A percentile compares a stretch with the other conserved stretches of the same genome.
Conservation (phyloP, 805 yeast genomes). For the Metschnikowia lochheadii region DNA sequence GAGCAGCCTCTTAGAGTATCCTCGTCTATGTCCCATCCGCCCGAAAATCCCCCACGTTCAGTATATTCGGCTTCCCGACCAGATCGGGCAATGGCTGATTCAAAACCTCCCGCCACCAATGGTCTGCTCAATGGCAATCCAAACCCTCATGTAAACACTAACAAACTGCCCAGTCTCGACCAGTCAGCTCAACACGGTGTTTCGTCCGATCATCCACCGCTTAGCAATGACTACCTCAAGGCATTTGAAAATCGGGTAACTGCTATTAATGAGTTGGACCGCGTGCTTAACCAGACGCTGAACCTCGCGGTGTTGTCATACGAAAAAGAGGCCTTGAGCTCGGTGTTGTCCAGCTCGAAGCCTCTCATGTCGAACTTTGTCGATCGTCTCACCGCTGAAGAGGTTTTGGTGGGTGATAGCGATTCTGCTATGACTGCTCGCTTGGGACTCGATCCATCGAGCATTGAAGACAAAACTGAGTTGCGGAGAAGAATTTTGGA, state of each 20-base stretch:
- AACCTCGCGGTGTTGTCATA: constrained; percentile 19
- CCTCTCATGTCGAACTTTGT: constrained; percentile 29
- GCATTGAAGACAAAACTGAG: not conserved
- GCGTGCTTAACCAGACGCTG: constrained; percentile 11
- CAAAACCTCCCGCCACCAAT: not conserved
- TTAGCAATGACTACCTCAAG: constrained; percentile 9
- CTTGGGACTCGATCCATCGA: constrained; percentile 1
- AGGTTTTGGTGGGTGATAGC: constrained; percentile 19
- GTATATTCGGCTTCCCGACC: not conserved
- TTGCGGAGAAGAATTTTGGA: constrained; percentile 7
- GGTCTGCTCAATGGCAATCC: constrained; percentile 1
- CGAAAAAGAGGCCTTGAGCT: constrained; percentile 10
- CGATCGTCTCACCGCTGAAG: constrained; percentile 36
- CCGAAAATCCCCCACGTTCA: not conserved
- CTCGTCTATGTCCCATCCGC: not conserved
- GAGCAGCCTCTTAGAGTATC: not conserved
- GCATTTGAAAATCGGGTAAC: constrained; percentile 13
- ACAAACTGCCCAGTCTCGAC: not conserved
- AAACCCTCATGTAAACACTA: not conserved
- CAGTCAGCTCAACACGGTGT: not conserved
- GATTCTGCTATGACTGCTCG: constrained; percentile 9
- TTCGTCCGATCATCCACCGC: not conserved
- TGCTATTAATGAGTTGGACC: constrained; percentile 15
- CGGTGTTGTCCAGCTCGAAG: constrained; percentile 18
- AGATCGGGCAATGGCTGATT: not conserved